Conservation (phyloP, 2,329 filamentous ascomycete species). For the Talaromyces funiculosus region DNA sequence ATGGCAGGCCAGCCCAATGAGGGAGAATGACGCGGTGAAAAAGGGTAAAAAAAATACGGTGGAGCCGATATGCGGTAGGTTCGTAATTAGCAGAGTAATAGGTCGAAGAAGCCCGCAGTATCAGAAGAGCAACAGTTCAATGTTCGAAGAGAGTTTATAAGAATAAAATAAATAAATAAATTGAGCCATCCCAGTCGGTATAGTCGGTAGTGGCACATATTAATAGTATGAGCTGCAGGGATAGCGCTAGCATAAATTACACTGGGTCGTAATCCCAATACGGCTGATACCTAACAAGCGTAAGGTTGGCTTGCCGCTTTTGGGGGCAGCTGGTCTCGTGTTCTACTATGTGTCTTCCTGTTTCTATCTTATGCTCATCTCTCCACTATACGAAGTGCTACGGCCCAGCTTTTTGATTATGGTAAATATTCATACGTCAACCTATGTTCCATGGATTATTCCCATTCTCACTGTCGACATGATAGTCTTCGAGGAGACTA, state of each 20-base stretch:
- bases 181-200: background rate
- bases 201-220: slow-evolving; percentile 6
- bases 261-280: background rate
- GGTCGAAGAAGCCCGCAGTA: background rate
- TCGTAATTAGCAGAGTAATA: background rate
- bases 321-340: slow-evolving; percentile 6
- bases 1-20: slow-evolving; percentile 10
- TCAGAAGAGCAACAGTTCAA: background rate
- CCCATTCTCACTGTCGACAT: too few species aligned
- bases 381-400: background rate
- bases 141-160: background rate
- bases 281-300: background rate
- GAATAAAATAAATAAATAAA: slow-evolving; percentile 1
- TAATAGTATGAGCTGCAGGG: slow-evolving; percentile 1
- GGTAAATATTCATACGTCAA: too few species aligned
- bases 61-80: slow-evolving; percentile 5
- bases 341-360: too few species aligned
- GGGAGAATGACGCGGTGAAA: slow-evolving; percentile 11
- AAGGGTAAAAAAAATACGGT: slow-evolving; percentile 3
- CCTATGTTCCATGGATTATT: too few species aligned
- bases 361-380: background rate
- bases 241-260: slow-evolving; percentile 1
- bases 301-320: slow-evolving; percentile 4
- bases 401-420: too few species aligned
- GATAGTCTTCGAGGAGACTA: background rate